Evolutionary conservation across 305 asterid species (phyloP), one percentile per base, ranked within the genome.

Genomic region (Solanum hybrid): DNA sequence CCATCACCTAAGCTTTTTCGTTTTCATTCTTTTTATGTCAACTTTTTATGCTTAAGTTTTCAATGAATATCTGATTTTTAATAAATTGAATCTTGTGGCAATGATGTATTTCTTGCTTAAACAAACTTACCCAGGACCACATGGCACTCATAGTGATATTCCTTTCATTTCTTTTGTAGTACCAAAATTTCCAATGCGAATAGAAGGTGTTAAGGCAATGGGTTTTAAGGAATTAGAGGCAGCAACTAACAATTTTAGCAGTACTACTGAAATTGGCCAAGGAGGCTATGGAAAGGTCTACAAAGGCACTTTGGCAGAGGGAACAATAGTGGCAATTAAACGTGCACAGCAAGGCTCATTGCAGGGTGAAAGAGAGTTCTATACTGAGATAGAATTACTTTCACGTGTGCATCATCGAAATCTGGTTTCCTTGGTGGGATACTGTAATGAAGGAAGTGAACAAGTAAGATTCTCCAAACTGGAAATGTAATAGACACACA

Each of bases 241-340:
- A 32, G 98, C 99, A 10, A 96, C 99, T 13, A 93, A 90, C 86
- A 93, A 90, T 90, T 98, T 98, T 84, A 81, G 92, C 79, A 68
- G 68, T 93, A 80, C 95, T 31, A 94, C 96, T 17, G 91, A 93
- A 85, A 95, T 97, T 61, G 99, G 99, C 79, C 94, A 94, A 91
- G 99, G 99, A 90, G 99, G 99, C 26, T 98, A 97, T 51, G 99
- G 99, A 7, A 95, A 93, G 89, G 99, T 98, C 51, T 96, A 97
- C 72, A 94, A 93, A 94, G 99, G 99, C 87, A 93, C 91, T 93
- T 94, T 98, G 24, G 91, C 94, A 33, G 96, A 97, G 91, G 98
- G 98, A 72, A 94, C 96, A 14, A 89, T 94, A 51, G 99, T 98
- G 88, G 99, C 99, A 89, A 91, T 98, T 92, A 98, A 98, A 89